Base-by-base conservation (phyloP, 2,329 filamentous ascomycete genomes). In the Fusarium dimerum region DNA sequence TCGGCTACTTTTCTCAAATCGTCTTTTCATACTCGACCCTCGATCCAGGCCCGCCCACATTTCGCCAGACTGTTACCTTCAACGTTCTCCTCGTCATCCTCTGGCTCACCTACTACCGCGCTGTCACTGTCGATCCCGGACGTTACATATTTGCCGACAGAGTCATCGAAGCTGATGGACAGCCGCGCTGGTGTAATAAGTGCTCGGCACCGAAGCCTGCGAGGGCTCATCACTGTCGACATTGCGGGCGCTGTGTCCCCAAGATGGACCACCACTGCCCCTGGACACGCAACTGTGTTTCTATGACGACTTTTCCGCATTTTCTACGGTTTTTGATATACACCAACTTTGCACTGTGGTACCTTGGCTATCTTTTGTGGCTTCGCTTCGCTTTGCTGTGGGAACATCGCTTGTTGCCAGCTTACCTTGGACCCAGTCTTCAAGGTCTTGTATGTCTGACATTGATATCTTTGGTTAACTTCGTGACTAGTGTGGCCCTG, bases 251-350 rank as follows among this genome's bases (percentile, higher is more conserved):
- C 62, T 92, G 89, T 70, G 82, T 92, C 45, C 87, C 88, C 38
- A 88, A 85, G 72, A 92, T 92, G 89, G 89, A 92, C 73, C 88
- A 92, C 73, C 89, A 95, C 74, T 94, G 90, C 67, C 89, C 90
- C 3, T 94, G 90, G 90, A 93, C 89, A 4, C 77, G 74, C 55
- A 93, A 92, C 72, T 95, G 90, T 74, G 88, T 94, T 48, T 92
- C 88, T 12, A 82, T 92, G 70, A 86, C 85, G 54, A 92, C 88
- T 1, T 89, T 92, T 64, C 90, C 90, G 8, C 87, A 93, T 73
- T 94, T 94, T 71, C 59, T 92, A 43, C 88, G 90, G 62, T 93
- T 94, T 73, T 77, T 94, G 41, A 68, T 84, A 57, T 92, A 85
- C 68, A 79, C 88, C 26, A 87, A 88, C 64, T 54, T 80, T 13